These are phyloP conservation scores for Abortiporus biennis DNA, from an alignment of 1,284 basidiomycete species.

Conservation along the genomic window DNA sequence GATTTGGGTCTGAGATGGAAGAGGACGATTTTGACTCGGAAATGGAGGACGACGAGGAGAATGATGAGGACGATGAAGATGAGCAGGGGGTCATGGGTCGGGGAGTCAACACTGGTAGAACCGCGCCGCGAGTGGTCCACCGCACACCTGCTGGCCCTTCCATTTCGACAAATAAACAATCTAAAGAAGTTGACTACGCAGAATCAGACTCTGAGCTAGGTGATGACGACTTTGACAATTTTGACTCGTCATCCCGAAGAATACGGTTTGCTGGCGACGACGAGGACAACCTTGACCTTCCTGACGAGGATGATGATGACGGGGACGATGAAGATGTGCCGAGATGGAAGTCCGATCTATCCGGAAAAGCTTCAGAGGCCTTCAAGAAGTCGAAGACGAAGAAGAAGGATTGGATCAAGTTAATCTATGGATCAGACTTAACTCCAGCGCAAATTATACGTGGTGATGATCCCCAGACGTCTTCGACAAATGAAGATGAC, in stretches of 20 bases:
- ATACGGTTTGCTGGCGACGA: conserved; percentile 44
- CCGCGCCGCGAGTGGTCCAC: conserved; percentile 37
- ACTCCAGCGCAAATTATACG: conserved; percentile 69
- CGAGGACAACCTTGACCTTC: conserved; percentile 42
- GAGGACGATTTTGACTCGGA: conserved; percentile 22
- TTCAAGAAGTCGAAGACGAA: conserved; percentile 39
- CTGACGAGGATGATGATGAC: conserved; percentile 36
- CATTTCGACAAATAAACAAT: conserved; percentile 27
- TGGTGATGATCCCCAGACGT: conserved; percentile 26
- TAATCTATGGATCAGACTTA: conserved; percentile 76
- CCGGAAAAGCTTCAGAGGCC: conserved; percentile 49
- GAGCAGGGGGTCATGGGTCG: conserved; percentile 24
- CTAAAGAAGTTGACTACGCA: conserved; percentile 58
- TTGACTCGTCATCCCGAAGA: conserved; percentile 20
- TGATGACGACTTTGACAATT: conserved; percentile 39
- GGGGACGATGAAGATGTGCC: conserved; percentile 43
- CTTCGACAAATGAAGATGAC: conserved; percentile 28
- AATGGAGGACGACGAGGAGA: conserved; percentile 20
- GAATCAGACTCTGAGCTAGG: conserved; percentile 79
- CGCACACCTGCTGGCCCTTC: conserved; percentile 33
- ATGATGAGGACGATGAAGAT: conserved; percentile 26
- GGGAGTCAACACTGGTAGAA: conserved; percentile 37
- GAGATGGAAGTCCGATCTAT: conserved; percentile 76
- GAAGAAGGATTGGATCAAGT: conserved; percentile 74
- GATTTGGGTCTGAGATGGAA: conserved; percentile 10